A percentile compares a stretch with the other conserved stretches of the same genome.
Evolutionary conservation across 1,284 basidiomycete species (phyloP).

Genomic region (Vanrija pseudolonga): DNA sequence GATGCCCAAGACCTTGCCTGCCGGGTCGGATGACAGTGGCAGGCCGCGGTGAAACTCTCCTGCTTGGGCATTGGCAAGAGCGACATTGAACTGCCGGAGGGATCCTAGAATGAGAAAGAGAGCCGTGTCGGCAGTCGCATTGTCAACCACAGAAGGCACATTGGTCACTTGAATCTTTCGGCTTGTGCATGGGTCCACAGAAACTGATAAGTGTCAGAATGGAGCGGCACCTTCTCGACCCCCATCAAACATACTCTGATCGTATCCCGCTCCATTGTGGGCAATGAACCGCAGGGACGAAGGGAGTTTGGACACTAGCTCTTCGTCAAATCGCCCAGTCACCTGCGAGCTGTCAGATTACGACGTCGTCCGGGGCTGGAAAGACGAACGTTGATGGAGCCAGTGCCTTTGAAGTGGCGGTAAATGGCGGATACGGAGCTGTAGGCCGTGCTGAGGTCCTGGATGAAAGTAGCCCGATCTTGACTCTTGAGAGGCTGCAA

Average conservation of each 20-base stretch:
- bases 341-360: conserved; percentile 8
- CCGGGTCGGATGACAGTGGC: conserved; percentile 17
- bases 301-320: conserved; percentile 18
- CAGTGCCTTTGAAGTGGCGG: conserved; percentile 29
- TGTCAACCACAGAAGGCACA: conserved; percentile 79
- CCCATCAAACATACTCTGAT: conserved; percentile 35
- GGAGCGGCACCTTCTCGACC: too few species aligned
- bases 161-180: conserved; percentile 74
- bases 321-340: conserved; percentile 25
- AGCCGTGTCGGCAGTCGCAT: conserved; percentile 80
- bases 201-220: conserved; percentile 26
- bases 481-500: conserved; percentile 18
- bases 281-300: conserved; percentile 18
- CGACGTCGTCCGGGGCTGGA: too few species aligned
- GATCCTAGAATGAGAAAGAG: conserved; percentile 75
- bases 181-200: conserved; percentile 65
- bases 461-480: conserved; percentile 18
- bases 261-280: conserved; percentile 30
- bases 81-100: conserved; percentile 65
- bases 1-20: conserved; percentile 17
- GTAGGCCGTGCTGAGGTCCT: conserved; percentile 20
- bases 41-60: conserved; percentile 55
- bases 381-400: conserved; percentile 22
- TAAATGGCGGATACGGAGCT: conserved; percentile 22
- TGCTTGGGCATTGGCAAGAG: conserved; percentile 60